phyloP scores from a whole-genome alignment of 2,329 filamentous ascomycete species.

The Fusarium sp. region DNA sequence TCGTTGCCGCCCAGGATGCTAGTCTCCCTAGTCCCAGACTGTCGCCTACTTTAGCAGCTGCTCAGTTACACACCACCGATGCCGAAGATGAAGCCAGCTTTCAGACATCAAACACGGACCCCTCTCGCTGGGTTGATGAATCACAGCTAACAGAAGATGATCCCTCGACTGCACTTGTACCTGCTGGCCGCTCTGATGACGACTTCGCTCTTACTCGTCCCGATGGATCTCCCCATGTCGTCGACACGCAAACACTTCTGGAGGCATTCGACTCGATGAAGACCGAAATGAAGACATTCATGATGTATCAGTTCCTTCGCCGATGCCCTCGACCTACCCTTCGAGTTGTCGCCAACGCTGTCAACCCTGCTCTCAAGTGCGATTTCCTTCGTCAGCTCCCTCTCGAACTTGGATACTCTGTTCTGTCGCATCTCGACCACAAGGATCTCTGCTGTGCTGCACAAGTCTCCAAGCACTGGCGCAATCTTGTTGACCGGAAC shows the following conservation, averaged over 20 bases:
- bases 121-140: slow-evolving; percentile 53
- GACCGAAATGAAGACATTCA: slow-evolving; percentile 89
- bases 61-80: slow-evolving; percentile 62
- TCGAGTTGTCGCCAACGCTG: slow-evolving; percentile 87
- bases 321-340: slow-evolving; percentile 89
- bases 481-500: slow-evolving; percentile 88
- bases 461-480: slow-evolving; percentile 95
- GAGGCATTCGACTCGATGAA: slow-evolving; percentile 93
- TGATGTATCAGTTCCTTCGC: slow-evolving; percentile 95
- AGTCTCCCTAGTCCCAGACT: slow-evolving; percentile 94
- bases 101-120: slow-evolving; percentile 47
- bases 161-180: slow-evolving; percentile 45
- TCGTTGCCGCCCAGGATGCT: slow-evolving; percentile 82
- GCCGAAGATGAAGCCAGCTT: slow-evolving; percentile 54
- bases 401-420: slow-evolving; percentile 85
- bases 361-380: slow-evolving; percentile 94
- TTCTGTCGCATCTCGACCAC: slow-evolving; percentile 86
- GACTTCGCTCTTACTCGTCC: slow-evolving; percentile 44
- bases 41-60: slow-evolving; percentile 87
- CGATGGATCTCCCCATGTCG: slow-evolving; percentile 56
- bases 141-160: slow-evolving; percentile 54
- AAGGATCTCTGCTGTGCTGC: slow-evolving; percentile 89
- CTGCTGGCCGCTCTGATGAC: slow-evolving; percentile 37
- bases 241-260: slow-evolving; percentile 87
- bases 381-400: slow-evolving; percentile 90